These are phyloP conservation scores for Fistulinella staudtii DNA, from an alignment of 1,284 basidiomycete species.

Conservation along the genomic window DNA sequence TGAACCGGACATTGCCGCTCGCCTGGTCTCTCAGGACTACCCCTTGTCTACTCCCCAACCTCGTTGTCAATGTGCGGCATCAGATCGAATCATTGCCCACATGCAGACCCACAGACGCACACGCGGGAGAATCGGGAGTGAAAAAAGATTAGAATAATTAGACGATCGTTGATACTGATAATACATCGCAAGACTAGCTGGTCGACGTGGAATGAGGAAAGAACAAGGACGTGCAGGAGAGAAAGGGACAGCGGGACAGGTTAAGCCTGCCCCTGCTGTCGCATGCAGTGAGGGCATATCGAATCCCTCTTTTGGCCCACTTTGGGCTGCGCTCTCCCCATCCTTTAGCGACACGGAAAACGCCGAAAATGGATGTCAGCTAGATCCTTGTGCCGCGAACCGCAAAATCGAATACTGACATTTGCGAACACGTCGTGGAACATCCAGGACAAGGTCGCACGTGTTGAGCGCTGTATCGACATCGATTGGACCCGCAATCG, in stretches of 20 bases:
- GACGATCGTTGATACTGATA: neutral
- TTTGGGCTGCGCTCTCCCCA: conserved; percentile 21
- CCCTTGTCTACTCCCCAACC: neutral
- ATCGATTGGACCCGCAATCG: conserved; percentile 36
- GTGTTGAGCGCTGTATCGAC: conserved; percentile 40
- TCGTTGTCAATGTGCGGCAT: neutral
- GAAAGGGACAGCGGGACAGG: neutral
- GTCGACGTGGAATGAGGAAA: neutral
- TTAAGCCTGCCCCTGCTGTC: too few relatives aligned
- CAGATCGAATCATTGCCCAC: neutral
- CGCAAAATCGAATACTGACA: conserved; percentile 18
- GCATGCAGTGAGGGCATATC: conserved; percentile 22
- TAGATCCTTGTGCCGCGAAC: neutral
- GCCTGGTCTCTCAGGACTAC: neutral
- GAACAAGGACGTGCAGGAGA: neutral
- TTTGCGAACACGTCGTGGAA: conserved; percentile 34
- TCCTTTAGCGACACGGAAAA: conserved; percentile 10
- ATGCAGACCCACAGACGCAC: neutral
- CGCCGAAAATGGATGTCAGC: conserved; percentile 7
- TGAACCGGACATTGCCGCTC: neutral
- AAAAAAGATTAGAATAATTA: neutral
- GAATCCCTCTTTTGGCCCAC: conserved; percentile 17
- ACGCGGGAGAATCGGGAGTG: neutral
- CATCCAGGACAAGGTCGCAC: conserved; percentile 32
- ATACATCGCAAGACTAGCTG: neutral